Base-by-base conservation (phyloP, 2,329 filamentous ascomycete genomes). In the Xylaria sp. region DNA sequence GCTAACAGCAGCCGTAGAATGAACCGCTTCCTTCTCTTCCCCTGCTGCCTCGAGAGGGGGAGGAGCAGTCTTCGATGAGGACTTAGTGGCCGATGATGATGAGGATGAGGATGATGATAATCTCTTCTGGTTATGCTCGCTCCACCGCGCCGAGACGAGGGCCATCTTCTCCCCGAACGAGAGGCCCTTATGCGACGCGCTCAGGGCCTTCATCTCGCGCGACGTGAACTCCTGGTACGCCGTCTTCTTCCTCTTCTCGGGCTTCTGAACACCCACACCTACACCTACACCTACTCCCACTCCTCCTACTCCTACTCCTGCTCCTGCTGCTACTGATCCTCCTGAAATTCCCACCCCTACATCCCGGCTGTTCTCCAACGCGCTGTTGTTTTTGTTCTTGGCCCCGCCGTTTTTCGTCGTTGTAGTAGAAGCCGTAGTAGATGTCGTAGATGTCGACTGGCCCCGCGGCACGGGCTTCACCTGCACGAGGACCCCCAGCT, bases 381-480 rank as follows among this genome's bases (percentile, higher is more conserved):
- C n/a, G n/a, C n/a, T n/a, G n/a, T n/a, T n/a, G n/a, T n/a, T n/a
- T n/a, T n/a, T n/a, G n/a, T 74, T 34, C 55, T 20, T 10, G n/a
- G 56, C 62, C 10, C 25, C 25, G 31, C 46, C 64, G 60, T 74
- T 23, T 7, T 28, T 31, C 46, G 67, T 18, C 25, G 50, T 31
- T 56, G 70, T 70, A 4, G 28, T 28, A 28, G 28, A 28, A 28
- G 5, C 28, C 28, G 28, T 28, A 28, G 28, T 28, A 28, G 28
- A 28, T 28, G 28, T 28, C 1, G 28, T 3, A 3, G 28, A 2
- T 25, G 23, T 25, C 23, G 23, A 25, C 28, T 28, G 28, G 2
- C 81, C 82, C 51, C 92, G 84, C 0, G 94, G 94, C 48, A 87
- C 87, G 0, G 95, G 95, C 79, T 93, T 94, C 9, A 90, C 90